A percentile compares a stretch with the other conserved stretches of the same genome.
Conservation (phyloP, 2,329 filamentous ascomycete species). For the Aspergillus pseudoterreus region DNA sequence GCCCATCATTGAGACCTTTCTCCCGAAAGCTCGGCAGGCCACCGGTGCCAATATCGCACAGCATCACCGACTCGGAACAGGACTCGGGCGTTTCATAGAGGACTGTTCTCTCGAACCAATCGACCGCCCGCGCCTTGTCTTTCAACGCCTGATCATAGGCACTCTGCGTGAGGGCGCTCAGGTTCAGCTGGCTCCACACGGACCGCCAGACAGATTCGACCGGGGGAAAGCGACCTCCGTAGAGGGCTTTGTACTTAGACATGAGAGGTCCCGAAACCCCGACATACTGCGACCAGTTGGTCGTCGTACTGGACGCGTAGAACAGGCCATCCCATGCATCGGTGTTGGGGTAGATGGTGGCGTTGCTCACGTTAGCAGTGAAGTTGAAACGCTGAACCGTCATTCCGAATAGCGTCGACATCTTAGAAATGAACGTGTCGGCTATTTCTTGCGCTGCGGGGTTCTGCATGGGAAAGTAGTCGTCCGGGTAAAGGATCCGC, state of each 20-base stretch:
- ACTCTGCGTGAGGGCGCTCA: neutral
- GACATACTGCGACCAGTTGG: conserved; percentile 8
- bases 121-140: neutral
- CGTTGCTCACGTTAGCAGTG: conserved; percentile 4
- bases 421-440: conserved; percentile 6
- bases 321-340: conserved; percentile 3
- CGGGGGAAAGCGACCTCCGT: conserved; percentile 8
- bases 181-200: conserved; percentile 6
- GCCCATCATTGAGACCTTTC: conserved; percentile 6
- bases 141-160: conserved; percentile 4
- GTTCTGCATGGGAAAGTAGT: conserved; percentile 17
- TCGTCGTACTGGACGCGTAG: neutral
- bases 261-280: conserved; percentile 5
- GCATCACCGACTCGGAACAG: conserved; percentile 25
- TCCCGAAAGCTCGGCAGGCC: conserved; percentile 14
- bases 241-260: conserved; percentile 1
- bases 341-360: conserved; percentile 3
- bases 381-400: conserved; percentile 22
- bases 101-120: conserved; percentile 26
- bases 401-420: conserved; percentile 20
- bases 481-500: conserved; percentile 15
- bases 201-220: conserved; percentile 6
- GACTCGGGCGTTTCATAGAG: conserved; percentile 13
- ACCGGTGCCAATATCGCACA: conserved; percentile 25
- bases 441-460: conserved; percentile 15